phyloP scores from a whole-genome alignment of 2,329 filamentous ascomycete genomes.

The Phialophora macrospora region DNA sequence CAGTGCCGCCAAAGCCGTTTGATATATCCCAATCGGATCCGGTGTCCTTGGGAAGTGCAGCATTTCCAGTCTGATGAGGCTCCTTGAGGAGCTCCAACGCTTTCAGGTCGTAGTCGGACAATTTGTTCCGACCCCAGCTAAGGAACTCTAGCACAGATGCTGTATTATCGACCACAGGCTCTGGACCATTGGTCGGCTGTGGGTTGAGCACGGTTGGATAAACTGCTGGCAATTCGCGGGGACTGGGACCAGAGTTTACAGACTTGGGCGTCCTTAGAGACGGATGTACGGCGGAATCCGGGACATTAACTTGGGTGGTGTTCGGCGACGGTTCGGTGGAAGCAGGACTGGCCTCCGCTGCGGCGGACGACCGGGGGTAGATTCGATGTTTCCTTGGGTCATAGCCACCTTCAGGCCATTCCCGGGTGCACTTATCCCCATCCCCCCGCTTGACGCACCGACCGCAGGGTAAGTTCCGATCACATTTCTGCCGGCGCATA shows the following conservation, averaged over 20 bases:
- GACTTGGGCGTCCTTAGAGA: constrained; percentile 26
- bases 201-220: constrained; percentile 16
- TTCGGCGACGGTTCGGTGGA: constrained; percentile 19
- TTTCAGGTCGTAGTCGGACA: constrained; percentile 37
- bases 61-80: constrained; percentile 34
- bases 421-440: constrained; percentile 44
- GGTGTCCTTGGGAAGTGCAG: constrained; percentile 24
- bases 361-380: constrained; percentile 35
- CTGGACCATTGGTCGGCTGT: constrained; percentile 11
- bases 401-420: constrained; percentile 38
- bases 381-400: constrained; percentile 38
- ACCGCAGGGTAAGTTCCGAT: constrained; percentile 49
- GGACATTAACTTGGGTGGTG: background rate
- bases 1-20: constrained; percentile 34
- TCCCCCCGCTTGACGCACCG: constrained; percentile 50
- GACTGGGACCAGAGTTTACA: constrained; percentile 23
- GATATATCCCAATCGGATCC: constrained; percentile 38
- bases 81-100: constrained; percentile 47
- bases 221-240: constrained; percentile 5
- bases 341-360: constrained; percentile 12
- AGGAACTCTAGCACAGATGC: constrained; percentile 52
- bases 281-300: constrained; percentile 25
- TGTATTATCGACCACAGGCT: constrained; percentile 25
- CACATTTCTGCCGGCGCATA: constrained; percentile 44
- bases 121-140: constrained; percentile 52